These are phyloP conservation scores for Triticum urartu DNA, from an alignment of 176 grass and related monocot genomes.

Conservation along the genomic window DNA sequence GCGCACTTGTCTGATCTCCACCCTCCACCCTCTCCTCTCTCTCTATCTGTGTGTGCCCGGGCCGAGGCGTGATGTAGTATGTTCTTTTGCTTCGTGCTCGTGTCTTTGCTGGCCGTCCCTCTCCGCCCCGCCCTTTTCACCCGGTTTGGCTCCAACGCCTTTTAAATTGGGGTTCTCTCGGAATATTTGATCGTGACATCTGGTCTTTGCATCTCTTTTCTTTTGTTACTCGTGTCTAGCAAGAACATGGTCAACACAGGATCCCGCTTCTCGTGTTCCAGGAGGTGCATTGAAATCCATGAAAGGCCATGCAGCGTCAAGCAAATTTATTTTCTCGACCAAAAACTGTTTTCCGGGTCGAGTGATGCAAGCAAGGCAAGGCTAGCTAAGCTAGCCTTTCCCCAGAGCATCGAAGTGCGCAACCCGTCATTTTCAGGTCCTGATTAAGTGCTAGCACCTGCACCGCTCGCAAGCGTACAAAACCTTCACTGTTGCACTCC, in stretches of 20 bases:
- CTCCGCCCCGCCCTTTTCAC: slow-evolving; percentile 35
- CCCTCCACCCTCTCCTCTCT: background rate
- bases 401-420: background rate
- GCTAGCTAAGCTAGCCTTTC: background rate
- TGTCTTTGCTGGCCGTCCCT: background rate
- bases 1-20: slow-evolving; percentile 6
- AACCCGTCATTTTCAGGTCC: background rate
- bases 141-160: slow-evolving; percentile 34
- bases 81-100: slow-evolving; percentile 11
- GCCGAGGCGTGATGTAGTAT: background rate
- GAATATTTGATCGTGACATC: slow-evolving; percentile 48
- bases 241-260: background rate
- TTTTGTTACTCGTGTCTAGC: background rate
- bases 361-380: slow-evolving; percentile 13
- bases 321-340: background rate
- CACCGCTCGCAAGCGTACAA: background rate
- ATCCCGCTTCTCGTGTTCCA: background rate
- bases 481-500: background rate
- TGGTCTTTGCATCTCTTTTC: slow-evolving; percentile 32
- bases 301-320: background rate
- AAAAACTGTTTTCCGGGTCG: background rate
- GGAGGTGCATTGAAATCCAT: background rate
- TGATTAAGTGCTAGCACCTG: background rate
- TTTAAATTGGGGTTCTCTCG: slow-evolving; percentile 33
- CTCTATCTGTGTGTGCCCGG: background rate